These are phyloP conservation scores for Capsicum baccatum DNA, from an alignment of 257 asterid species.

Conservation along the genomic window DNA sequence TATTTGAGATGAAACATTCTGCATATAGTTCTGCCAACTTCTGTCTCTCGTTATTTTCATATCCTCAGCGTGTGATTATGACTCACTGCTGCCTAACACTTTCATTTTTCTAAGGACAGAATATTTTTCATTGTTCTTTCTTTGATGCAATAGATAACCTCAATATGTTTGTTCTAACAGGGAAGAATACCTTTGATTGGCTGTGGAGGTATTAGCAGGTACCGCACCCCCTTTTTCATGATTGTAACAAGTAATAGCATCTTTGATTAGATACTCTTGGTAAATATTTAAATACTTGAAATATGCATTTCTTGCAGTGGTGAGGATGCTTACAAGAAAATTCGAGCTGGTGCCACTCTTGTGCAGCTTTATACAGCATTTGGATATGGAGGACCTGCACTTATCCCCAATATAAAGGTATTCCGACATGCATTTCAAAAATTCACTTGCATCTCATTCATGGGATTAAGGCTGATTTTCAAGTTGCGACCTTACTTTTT, in stretches of 20 bases:
- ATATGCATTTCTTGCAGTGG: constrained; percentile 54
- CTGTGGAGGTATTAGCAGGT: constrained; percentile 97
- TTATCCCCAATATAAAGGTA: constrained; percentile 92
- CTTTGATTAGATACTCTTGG: not conserved
- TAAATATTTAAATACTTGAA: not conserved
- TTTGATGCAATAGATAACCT: constrained; percentile 4
- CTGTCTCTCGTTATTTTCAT: not conserved
- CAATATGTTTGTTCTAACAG: constrained; percentile 39
- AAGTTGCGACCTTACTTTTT: not conserved
- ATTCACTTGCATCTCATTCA: not conserved
- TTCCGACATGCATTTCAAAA: constrained; percentile 4
- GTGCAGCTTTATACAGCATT: constrained; percentile 95
- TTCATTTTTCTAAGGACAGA: not conserved
- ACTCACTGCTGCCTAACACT: not conserved
- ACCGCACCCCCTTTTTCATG: constrained; percentile 29
- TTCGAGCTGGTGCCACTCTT: constrained; percentile 94
- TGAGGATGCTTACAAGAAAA: constrained; percentile 92
- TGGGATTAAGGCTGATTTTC: not conserved
- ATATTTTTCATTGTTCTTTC: not conserved
- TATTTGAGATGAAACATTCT: not conserved
- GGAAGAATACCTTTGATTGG: constrained; percentile 89
- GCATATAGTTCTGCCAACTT: not conserved
- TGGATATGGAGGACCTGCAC: constrained; percentile 98
- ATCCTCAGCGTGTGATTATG: not conserved
- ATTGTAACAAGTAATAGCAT: not conserved